These are phyloP conservation scores for Lathyrus sativus DNA, from an alignment of 306 rosid genomes.

Conservation along the genomic window DNA sequence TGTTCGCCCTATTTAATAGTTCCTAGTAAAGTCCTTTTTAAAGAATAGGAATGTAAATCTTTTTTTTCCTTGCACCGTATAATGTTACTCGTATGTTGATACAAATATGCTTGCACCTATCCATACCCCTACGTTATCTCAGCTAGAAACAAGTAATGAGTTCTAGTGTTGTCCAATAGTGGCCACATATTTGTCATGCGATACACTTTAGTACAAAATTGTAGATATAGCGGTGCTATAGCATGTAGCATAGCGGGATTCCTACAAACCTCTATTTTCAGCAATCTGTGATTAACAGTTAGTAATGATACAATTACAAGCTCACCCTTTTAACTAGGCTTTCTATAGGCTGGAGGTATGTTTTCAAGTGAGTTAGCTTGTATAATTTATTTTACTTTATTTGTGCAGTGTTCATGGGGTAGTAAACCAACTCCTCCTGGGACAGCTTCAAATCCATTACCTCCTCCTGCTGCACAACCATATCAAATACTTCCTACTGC, in stretches of 20 bases:
- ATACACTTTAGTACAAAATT: neutral
- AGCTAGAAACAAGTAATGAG: neutral
- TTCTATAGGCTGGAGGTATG: conserved; percentile 20
- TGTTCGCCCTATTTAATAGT: conserved; percentile 3
- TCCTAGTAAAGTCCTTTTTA: conserved; percentile 8
- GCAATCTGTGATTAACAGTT: neutral
- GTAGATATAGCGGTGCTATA: neutral
- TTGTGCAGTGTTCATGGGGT: conserved; percentile 66
- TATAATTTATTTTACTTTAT: conserved; percentile 6
- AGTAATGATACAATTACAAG: neutral
- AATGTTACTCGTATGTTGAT: neutral
- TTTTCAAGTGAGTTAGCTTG: neutral
- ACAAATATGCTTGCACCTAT: conserved; percentile 17
- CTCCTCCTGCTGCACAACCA: conserved; percentile 64
- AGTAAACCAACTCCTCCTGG: conserved; percentile 71
- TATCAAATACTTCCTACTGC: conserved; percentile 68
- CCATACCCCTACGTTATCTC: neutral
- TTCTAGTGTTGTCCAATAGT: neutral
- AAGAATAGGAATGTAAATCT: neutral
- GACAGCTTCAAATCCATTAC: conserved; percentile 54
- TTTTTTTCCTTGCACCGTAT: neutral
- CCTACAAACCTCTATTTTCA: neutral
- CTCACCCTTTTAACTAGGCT: neutral
- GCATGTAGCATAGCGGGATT: neutral
- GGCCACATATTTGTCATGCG: neutral